phyloP scores from a whole-genome alignment of 2,329 filamentous ascomycete genomes.

The Lachnellula subtilissima region DNA sequence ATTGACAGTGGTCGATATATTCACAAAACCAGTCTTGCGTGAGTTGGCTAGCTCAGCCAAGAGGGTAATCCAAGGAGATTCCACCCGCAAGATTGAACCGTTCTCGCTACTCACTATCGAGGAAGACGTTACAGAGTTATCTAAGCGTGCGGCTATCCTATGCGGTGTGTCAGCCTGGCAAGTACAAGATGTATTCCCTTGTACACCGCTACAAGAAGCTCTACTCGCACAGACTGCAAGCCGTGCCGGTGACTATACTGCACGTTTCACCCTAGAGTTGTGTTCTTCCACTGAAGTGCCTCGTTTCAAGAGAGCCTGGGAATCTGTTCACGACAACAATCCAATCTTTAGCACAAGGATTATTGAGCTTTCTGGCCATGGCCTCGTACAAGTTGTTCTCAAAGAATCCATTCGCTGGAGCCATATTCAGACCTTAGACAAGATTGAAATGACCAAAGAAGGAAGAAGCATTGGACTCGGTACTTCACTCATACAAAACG shows the following conservation, averaged over 20 bases:
- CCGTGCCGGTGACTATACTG: constrained; percentile 32
- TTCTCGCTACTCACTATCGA: neutral
- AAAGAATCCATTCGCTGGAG: neutral
- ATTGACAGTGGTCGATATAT: neutral
- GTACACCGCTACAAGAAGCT: constrained; percentile 35
- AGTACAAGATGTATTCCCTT: constrained; percentile 34
- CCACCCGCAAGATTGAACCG: neutral
- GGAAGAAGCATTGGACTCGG: neutral
- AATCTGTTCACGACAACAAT: neutral
- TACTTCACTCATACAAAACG: neutral
- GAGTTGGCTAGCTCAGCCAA: neutral
- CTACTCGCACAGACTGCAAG: constrained; percentile 33
- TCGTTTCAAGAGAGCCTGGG: neutral
- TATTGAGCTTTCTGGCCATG: neutral
- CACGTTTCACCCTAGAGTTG: constrained; percentile 9
- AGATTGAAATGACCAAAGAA: neutral
- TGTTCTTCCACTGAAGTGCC: neutral
- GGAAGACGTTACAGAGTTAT: neutral
- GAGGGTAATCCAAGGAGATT: neutral
- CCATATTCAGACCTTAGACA: neutral
- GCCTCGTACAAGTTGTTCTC: neutral
- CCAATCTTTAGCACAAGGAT: neutral
- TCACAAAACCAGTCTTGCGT: neutral
- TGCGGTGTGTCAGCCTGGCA: constrained; percentile 14
- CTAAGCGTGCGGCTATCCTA: neutral